A percentile compares a stretch with the other conserved stretches of the same genome.
phyloP scores from a whole-genome alignment of 352 stramenopile genomes.

The Pythium scleroteichum region DNA sequence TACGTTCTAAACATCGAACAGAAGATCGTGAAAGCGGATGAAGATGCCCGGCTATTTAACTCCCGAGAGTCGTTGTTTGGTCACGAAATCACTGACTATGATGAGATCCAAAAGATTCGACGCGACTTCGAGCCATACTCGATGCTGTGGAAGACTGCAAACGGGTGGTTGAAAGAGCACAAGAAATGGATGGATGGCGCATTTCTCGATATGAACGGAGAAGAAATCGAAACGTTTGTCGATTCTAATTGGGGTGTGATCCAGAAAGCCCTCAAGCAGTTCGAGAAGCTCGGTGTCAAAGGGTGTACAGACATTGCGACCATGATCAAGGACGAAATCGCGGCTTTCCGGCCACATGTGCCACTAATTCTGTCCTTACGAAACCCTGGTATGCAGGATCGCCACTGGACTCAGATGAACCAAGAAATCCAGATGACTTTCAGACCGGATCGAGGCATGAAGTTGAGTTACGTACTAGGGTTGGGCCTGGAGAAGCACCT shows the following conservation, averaged over 20 bases:
- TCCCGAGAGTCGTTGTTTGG: conserved; percentile 89
- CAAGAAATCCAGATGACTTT: conserved; percentile 87
- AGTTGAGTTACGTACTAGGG: conserved; percentile 79
- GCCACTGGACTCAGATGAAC: conserved; percentile 93
- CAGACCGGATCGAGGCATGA: conserved; percentile 81
- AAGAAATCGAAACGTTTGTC: conserved; percentile 92
- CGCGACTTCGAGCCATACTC: conserved; percentile 95
- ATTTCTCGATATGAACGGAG: conserved; percentile 90
- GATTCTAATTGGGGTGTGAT: conserved; percentile 81
- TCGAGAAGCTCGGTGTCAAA: conserved; percentile 89
- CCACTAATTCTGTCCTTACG: conserved; percentile 89
- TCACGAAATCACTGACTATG: conserved; percentile 90
- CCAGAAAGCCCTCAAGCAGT: conserved; percentile 92
- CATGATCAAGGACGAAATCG: conserved; percentile 90
- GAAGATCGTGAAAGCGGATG: conserved; percentile 86
- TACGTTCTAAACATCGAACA: conserved; percentile 87
- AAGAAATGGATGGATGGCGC: conserved; percentile 92
- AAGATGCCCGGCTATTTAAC: conserved; percentile 91
- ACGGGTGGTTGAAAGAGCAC: conserved; percentile 91
- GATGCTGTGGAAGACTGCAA: conserved; percentile 92
- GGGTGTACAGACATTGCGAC: conserved; percentile 85
- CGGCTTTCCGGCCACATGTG: conserved; percentile 87
- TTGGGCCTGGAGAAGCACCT: conserved; percentile 87
- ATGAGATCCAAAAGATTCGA: conserved; percentile 86
- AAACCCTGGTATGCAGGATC: conserved; percentile 92